A percentile compares a stretch with the other conserved stretches of the same genome.
These are phyloP conservation scores for Collybia sordida DNA, from an alignment of 768 basidiomycete species.

Conservation along the genomic window DNA sequence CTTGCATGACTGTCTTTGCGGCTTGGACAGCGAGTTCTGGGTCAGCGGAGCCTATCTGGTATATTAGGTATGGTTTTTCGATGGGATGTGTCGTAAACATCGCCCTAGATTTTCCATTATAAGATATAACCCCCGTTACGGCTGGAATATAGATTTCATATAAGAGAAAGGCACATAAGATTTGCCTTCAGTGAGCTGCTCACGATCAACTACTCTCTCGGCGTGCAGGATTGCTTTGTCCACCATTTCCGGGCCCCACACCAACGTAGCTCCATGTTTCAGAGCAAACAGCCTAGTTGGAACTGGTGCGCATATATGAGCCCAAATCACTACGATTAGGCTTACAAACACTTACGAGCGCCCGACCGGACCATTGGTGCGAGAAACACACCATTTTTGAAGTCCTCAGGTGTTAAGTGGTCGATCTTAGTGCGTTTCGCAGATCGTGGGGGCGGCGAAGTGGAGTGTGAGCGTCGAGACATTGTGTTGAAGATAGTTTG, in stretches of 20 bases:
- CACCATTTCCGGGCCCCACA: constrained; percentile 96
- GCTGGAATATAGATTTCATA: constrained; percentile 44
- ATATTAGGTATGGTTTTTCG: constrained; percentile 93
- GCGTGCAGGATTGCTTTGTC: constrained; percentile 94
- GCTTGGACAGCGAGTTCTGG: constrained; percentile 92
- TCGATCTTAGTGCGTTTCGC: constrained; percentile 56
- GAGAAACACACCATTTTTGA: constrained; percentile 88
- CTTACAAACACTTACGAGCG: constrained; percentile 54
- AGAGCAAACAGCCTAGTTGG: constrained; percentile 84
- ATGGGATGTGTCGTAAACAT: constrained; percentile 93
- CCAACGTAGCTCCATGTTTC: constrained; percentile 90
- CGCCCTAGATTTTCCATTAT: constrained; percentile 77
- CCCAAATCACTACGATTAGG: not conserved
- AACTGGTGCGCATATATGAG: constrained; percentile 43
- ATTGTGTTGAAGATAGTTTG: constrained; percentile 26
- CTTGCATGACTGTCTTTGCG: constrained; percentile 80
- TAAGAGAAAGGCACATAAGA: not conserved
- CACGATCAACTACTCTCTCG: constrained; percentile 83
- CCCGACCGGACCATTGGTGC: constrained; percentile 99
- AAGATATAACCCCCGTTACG: constrained; percentile 82
- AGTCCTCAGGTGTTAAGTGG: constrained; percentile 69
- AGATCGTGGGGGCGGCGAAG: constrained; percentile 46
- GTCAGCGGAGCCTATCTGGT: constrained; percentile 90
- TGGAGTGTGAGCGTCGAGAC: constrained; percentile 52
- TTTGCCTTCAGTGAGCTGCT: constrained; percentile 27